Evolutionary conservation across 371 early-diverging fungal species (phyloP), one percentile per base, ranked within the genome.

Genomic region (Mortierella sp.): DNA sequence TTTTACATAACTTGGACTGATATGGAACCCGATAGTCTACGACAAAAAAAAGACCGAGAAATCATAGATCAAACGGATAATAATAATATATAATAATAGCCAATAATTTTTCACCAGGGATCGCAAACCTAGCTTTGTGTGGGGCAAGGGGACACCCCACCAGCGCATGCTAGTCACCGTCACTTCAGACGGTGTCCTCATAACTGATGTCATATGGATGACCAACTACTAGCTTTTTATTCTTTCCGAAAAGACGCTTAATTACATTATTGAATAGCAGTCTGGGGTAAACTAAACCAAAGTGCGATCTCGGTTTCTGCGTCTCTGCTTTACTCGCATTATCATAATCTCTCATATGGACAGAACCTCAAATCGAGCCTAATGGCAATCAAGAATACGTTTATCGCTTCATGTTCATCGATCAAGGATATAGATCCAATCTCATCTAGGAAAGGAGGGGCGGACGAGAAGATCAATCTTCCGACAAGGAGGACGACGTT

Each of bases 381-480:
- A 3, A n/a, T 31, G 15, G 29, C 2, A 7, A 26, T 28, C 26
- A 13, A 26, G 40, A 6, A 47, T 47, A 22, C 47, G 10, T 47
- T 47, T 15, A 35, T 34, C 15, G 37, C 32, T 3, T 19, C 13
- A 35, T 3, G n/a, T 58, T 47, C n/a, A 29, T n/a, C 2, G 45
- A 34, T 23, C 4, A 45, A 10, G 42, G 26, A 10, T n/a, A n/a
- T n/a, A n/a, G 49, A 15, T 49, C 34, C 8, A 5, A 45, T 49
- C 45, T 43, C 56, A 26, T 31, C 35, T 53, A 12, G 23, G 31
- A 26, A 37, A 22, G 19, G 7, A 34, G 23, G 34, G 8, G 37
- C 8, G n/a, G 42, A n/a, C 37, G 42, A 35, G 31, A 53, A 68
- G 60, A 60, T 53, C 37, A 54, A 22, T 42, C 61, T 61, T 61